Conservation (phyloP, 2,329 filamentous ascomycete species). For the Meredithiella fracta region DNA sequence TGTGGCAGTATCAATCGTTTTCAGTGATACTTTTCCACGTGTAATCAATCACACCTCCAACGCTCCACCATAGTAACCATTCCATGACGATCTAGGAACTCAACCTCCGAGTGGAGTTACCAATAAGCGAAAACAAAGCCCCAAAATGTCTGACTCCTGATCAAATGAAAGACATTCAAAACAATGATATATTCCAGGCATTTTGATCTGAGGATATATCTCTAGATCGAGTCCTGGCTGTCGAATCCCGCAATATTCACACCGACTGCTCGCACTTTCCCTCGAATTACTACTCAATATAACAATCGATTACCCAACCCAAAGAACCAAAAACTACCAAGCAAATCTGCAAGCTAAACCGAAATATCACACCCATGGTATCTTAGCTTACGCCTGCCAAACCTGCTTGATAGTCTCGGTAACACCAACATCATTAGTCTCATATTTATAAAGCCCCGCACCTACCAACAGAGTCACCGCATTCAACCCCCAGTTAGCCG, state of each 20-base stretch:
- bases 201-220: not conserved
- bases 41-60: too few species aligned
- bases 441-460: conserved; percentile 89
- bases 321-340: conserved; percentile 1
- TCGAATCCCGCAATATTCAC: not conserved
- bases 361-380: not conserved
- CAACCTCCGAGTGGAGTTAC: conserved; percentile 1
- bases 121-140: conserved; percentile 5
- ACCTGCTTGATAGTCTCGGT: conserved; percentile 78
- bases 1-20: too few species aligned
- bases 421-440: conserved; percentile 93
- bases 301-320: not conserved
- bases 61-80: too few species aligned
- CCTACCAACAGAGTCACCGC: conserved; percentile 63
- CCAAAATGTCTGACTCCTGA: conserved; percentile 8
- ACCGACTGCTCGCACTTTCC: not conserved
- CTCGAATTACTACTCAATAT: not conserved
- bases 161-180: conserved; percentile 2
- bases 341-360: not conserved
- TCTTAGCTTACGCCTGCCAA: conserved; percentile 54
- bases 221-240: too few species aligned
- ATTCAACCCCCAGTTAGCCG: conserved; percentile 66
- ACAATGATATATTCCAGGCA: not conserved
- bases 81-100: too few species aligned
- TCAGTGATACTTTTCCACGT: too few species aligned